Evolutionary conservation across 257 asterid genomes (phyloP), one percentile per base, ranked within the genome.

Genomic region (Leonotis leonurus): DNA sequence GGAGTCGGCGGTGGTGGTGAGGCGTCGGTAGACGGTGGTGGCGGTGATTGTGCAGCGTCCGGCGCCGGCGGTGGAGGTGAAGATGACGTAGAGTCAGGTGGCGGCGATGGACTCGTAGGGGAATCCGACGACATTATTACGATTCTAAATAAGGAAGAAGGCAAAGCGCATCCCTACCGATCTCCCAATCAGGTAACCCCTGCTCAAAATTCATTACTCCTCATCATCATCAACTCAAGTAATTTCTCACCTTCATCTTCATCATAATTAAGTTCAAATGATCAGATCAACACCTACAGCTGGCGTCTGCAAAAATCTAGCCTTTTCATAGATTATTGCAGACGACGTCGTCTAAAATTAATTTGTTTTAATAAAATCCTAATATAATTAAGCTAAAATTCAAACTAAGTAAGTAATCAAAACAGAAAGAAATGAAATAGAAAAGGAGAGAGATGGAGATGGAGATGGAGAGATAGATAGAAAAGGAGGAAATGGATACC

Each of bases 161-260:
- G 53, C 32, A 44, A 70, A 60, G 50, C 41, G 26, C 39, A 49
- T 60, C 91, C 84, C 86, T 68, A 78, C 85, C 91, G 65, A 54
- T 75, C 94, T 84, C 90, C 87, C 68, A 73, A 62, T 29, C 25
- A 55, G 53, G 52, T 50, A 12, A 61, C 51, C 65, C 75, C 85
- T 46, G 62, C 43, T 48, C 59, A 69, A 8, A 55, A 48, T 36
- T 49, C 56, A 65, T 13, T 22, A 49, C 59, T 40, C 26, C 21
- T 65, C n/a, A n/a, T n/a, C n/a, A n/a, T n/a, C 62, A n/a, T 49
- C 37, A 67, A 51, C n/a, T 35, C n/a, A n/a, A n/a, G n/a, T 35
- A 0, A 10, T 27, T 36, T 44, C 54, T 24, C 21, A 29, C 59
- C 55, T 24, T 16, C 16, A 50, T 41, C n/a, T n/a, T 51, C 29